phyloP scores from a whole-genome alignment of 1,284 basidiomycete genomes.

The Cutaneotrichosporon cutaneum region DNA sequence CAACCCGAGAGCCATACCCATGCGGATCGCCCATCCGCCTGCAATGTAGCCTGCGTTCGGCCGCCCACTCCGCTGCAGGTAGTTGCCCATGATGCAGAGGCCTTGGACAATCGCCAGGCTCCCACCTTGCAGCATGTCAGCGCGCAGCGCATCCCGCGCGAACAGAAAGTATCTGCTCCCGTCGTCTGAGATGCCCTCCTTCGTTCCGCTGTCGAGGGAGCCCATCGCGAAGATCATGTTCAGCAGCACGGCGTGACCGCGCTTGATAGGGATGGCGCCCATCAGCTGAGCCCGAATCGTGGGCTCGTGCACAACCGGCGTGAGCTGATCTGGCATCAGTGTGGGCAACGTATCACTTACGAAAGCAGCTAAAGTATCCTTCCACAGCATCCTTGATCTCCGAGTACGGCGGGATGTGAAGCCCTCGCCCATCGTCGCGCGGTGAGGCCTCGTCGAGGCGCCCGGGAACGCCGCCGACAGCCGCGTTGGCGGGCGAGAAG shows the following conservation, averaged over 20 bases:
- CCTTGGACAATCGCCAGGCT: conserved; percentile 31
- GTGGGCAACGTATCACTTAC: conserved; percentile 11
- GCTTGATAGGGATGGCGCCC: conserved; percentile 31
- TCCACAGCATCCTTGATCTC: background rate
- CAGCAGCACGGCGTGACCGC: conserved; percentile 23
- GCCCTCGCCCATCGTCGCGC: background rate
- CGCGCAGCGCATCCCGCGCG: conserved; percentile 22
- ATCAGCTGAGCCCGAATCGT: conserved; percentile 31
- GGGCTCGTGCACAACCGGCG: conserved; percentile 35
- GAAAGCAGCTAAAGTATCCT: conserved; percentile 26
- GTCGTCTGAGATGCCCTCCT: conserved; percentile 13
- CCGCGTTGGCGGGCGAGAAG: background rate
- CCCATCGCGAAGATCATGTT: conserved; percentile 40
- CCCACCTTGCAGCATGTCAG: conserved; percentile 30
- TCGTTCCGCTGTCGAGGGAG: conserved; percentile 22
- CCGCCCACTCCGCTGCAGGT: conserved; percentile 30
- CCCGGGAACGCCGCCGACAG: background rate
- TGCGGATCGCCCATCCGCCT: conserved; percentile 27
- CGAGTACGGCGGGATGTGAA: background rate
- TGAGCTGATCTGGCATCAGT: conserved; percentile 20
- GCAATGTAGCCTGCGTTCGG: conserved; percentile 33
- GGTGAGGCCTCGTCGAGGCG: background rate
- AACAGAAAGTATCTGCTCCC: conserved; percentile 27
- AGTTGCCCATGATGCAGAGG: conserved; percentile 36
- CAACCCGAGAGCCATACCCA: conserved; percentile 28